Conservation (phyloP, 2,329 filamentous ascomycete genomes). For the Colletotrichum scovillei region DNA sequence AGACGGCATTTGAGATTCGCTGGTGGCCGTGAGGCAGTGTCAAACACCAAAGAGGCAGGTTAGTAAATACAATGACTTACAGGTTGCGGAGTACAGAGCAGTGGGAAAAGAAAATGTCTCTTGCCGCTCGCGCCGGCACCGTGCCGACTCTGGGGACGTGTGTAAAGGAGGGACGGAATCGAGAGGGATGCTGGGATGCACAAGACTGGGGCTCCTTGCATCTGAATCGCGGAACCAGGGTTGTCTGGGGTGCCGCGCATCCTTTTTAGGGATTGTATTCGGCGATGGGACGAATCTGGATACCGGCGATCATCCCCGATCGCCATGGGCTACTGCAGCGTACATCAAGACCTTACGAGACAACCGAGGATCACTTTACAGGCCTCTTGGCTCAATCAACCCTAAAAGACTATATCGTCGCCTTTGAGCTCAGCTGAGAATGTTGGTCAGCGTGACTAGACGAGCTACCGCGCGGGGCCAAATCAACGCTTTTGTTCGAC, state of each 20-base stretch:
- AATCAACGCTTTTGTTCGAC: neutral
- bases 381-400: neutral
- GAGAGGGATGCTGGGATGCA: neutral
- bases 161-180: neutral
- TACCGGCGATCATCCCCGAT: conserved; percentile 9
- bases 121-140: conserved; percentile 1
- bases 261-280: neutral
- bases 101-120: neutral
- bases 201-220: conserved; percentile 12
- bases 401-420: neutral
- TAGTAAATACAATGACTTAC: neutral
- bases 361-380: neutral
- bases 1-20: neutral
- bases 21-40: neutral
- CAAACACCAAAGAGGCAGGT: neutral
- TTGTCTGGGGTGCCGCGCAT: neutral
- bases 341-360: neutral
- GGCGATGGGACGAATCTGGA: conserved; percentile 13
- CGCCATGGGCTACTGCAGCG: conserved; percentile 1
- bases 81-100: neutral
- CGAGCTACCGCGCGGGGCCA: conserved; percentile 1
- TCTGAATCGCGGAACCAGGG: conserved; percentile 3
- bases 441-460: neutral
- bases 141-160: conserved; percentile 14
- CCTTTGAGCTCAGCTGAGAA: neutral